phyloP scores from a whole-genome alignment of 495 filamentous ascomycete genomes.

The Talaromyces nanjingensis region DNA sequence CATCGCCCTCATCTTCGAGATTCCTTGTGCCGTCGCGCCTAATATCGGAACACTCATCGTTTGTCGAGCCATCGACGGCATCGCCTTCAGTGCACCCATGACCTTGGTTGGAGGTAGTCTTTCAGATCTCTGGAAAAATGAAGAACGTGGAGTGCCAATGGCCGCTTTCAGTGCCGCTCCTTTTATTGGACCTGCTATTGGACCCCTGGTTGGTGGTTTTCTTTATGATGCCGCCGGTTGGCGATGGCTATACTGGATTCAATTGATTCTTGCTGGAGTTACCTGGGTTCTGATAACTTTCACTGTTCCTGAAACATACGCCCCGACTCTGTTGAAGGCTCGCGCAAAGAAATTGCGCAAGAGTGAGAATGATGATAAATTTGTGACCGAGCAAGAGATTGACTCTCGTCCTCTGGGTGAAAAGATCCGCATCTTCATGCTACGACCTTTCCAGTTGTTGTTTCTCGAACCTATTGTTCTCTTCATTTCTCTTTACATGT shows the following conservation, averaged over 20 bases:
- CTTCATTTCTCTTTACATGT: constrained; percentile 72
- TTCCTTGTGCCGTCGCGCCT: constrained; percentile 67
- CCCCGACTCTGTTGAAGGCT: constrained; percentile 58
- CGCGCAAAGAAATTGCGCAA: constrained; percentile 64
- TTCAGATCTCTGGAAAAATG: constrained; percentile 75
- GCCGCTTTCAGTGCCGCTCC: constrained; percentile 78
- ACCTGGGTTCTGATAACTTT: constrained; percentile 68
- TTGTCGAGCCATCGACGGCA: constrained; percentile 67
- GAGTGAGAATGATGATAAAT: constrained; percentile 51
- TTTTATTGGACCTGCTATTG: constrained; percentile 67
- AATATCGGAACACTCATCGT: constrained; percentile 71
- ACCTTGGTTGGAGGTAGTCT: constrained; percentile 74
- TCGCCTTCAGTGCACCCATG: constrained; percentile 78
- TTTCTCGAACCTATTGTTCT: constrained; percentile 75
- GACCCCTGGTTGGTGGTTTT: constrained; percentile 71
- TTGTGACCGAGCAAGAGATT: constrained; percentile 69
- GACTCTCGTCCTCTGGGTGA: constrained; percentile 58
- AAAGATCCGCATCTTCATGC: constrained; percentile 57
- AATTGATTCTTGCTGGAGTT: constrained; percentile 60
- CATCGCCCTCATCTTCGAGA: constrained; percentile 66
- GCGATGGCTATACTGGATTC: constrained; percentile 84
- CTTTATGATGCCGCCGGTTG: constrained; percentile 61
- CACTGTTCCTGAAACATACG: constrained; percentile 76
- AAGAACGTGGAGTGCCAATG: constrained; percentile 79
- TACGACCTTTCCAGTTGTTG: constrained; percentile 74